Evolutionary conservation across 192 early-diverging fungal genomes (phyloP), one percentile per base, ranked within the genome.

Genomic region (Umbelopsis sp.): DNA sequence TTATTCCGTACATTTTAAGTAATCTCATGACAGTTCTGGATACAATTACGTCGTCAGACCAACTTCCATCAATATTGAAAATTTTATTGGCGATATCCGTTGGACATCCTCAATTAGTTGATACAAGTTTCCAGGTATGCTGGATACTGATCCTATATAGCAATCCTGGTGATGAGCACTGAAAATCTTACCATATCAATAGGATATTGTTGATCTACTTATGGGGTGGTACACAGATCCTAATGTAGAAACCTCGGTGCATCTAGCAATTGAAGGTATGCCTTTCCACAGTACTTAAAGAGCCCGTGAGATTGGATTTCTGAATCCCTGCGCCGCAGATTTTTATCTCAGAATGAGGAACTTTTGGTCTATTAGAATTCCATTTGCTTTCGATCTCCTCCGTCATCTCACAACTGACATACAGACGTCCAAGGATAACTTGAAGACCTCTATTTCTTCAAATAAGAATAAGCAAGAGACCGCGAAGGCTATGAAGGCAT

Each of bases 201-300:
- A 87, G 81, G 79, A 77, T 44, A 80, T 92, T 54, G 74, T 92
- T 47, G 87, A 91, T 80, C 74, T 91, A 25, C 80, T 93, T 20
- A 83, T 92, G 25, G 91, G 88, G 12, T 92, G 92, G 91, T 73
- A 85, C 69, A 81, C 90, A 38, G 90, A 92, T 74, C 71, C 77
- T n/a, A 65, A 67, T 14, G 69, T 87, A 0, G 76, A 79, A 1
- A 79, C 74, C 36, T 31, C 66, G 8, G 73, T 88, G 10, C 72
- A 79, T 52, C 59, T 26, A 3, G 72, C 82, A 20, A 83, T 92
- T 41, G 70, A 75, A 22, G 85, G 88, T 87, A 85, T 2, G 3
- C 4, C 12, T 34, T 26, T 20, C 44, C 21, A 26, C 7, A 29
- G 72, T 16, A 5, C 1, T 21, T 3, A 67, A 38, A 11, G 25